Base-by-base conservation (phyloP, 1,284 basidiomycete genomes). In the Xerocomus minutiporus region DNA sequence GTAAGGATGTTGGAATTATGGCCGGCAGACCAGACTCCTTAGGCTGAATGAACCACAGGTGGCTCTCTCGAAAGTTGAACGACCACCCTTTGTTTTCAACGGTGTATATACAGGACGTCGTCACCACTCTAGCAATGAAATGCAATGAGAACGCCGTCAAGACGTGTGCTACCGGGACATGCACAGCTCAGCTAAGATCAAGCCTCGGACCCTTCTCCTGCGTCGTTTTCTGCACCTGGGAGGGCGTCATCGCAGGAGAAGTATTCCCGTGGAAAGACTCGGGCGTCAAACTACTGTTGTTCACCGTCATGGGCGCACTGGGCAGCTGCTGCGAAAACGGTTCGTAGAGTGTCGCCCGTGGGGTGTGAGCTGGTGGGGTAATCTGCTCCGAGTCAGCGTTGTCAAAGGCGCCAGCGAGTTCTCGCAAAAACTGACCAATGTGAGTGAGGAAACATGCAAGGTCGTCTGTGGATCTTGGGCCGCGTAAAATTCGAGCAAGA, bases 1-100 rank as follows among this genome's bases (percentile, higher is more conserved):
- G 86, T 82, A 56, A 91, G 79, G 58, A 88, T 82, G 63, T 73
- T 79, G 43, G 83, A 73, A 67, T 83, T 88, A 65, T 89, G 85
- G 20, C 20, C 20, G 20, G 20, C 20, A 20, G 20, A 20, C 20
- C 2, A 20, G 20, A 20, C 2, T 20, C 20, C 20, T 20, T 20
- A 20, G 20, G 20, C 20, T 20, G 20, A 20, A 20, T 20, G 20
- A 20, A 20, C 20, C 20, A 20, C 20, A 20, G 20, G 20, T 2
- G 20, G 20, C 20, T 20, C 20, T 20, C 20, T 20, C 20, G 20
- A 20, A 2, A 20, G 20, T 2, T 20, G 20, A 20, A 20, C 20
- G 20, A 20, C 20, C 20, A 20, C 20, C 20, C 20, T 20, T 20
- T 20, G 20, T 20, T 20, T 20, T 28, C 28, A 13, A 35, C 34